phyloP scores from a whole-genome alignment of 441 rosid species.

The Gossypium schwendimanii region DNA sequence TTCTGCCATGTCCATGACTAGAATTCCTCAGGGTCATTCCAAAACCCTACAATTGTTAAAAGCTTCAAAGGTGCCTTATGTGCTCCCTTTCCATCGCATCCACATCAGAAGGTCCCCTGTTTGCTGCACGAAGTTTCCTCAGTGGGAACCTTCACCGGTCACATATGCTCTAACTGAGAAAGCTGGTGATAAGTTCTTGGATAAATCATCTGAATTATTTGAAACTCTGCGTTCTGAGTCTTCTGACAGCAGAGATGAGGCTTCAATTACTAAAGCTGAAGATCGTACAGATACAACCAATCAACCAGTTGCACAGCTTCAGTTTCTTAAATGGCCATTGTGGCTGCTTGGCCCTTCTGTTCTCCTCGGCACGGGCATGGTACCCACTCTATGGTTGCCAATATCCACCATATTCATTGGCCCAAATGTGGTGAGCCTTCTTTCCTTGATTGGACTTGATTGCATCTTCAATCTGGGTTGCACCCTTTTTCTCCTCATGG shows the following conservation, averaged over 20 bases:
- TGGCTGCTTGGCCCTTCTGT: constrained; percentile 81
- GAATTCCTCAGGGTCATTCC: constrained; percentile 18
- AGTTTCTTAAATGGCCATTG: constrained; percentile 78
- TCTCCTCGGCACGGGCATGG: constrained; percentile 81
- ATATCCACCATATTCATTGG: constrained; percentile 75
- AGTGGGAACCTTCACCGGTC: constrained; percentile 60
- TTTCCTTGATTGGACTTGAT: constrained; percentile 77
- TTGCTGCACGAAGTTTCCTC: constrained; percentile 47
- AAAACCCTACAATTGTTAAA: constrained; percentile 28
- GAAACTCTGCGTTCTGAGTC: constrained; percentile 40
- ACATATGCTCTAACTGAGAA: constrained; percentile 42
- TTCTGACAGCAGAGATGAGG: constrained; percentile 32
- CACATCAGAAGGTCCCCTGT: constrained; percentile 24
- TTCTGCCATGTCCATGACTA: constrained; percentile 20
- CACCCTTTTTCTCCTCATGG: constrained; percentile 73
- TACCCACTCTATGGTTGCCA: constrained; percentile 85
- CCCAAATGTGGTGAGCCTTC: constrained; percentile 74
- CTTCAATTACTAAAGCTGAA: constrained; percentile 18
- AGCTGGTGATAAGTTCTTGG: constrained; percentile 31
- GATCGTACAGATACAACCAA: constrained; percentile 22
- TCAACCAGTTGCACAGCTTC: constrained; percentile 23
- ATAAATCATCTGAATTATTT: constrained; percentile 43
- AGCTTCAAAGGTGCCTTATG: constrained; percentile 10
- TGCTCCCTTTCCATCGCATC: constrained; percentile 13
- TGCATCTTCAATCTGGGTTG: constrained; percentile 84